Evolutionary conservation across 805 yeast species (phyloP).

Genomic region (Nakazawaea ambrosiae): DNA sequence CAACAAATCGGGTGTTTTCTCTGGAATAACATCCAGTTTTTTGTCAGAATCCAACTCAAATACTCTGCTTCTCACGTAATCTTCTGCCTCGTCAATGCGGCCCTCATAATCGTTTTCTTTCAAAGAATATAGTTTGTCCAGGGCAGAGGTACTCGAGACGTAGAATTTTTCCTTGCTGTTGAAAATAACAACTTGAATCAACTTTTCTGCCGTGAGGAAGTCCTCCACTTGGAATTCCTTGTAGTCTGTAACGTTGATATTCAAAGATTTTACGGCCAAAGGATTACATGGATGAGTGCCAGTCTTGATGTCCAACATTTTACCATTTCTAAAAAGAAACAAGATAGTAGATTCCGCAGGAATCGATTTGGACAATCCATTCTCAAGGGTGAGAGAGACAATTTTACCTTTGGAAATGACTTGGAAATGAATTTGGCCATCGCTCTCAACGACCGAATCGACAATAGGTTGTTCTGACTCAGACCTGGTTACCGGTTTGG

Average conservation of each 20-base stretch:
- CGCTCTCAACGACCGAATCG: not conserved
- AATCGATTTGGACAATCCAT: slow-evolving; percentile 2
- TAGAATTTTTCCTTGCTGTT: slow-evolving; percentile 1
- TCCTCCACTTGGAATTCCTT: slow-evolving; percentile 1
- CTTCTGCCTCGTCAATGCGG: slow-evolving; percentile 1
- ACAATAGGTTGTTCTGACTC: not conserved
- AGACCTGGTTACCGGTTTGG: not conserved
- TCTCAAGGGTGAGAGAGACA: not conserved
- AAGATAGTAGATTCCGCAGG: slow-evolving; percentile 4
- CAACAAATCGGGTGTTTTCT: not conserved
- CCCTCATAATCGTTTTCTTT: slow-evolving; percentile 6
- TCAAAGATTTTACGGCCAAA: not conserved
- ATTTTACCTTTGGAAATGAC: not conserved
- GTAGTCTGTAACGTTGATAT: not conserved
- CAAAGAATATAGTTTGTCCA: not conserved
- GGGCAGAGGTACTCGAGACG: not conserved
- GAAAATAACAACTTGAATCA: slow-evolving; percentile 3
- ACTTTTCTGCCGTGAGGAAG: not conserved
- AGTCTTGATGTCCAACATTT: not conserved
- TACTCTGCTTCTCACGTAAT: not conserved
- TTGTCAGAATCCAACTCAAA: not conserved
- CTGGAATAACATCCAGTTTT: not conserved
- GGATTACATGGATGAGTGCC: slow-evolving; percentile 8
- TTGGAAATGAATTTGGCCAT: no score
- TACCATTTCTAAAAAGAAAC: not conserved